These are phyloP conservation scores for Dactylellina drechsleri DNA, from an alignment of 2,329 filamentous ascomycete species.

Conservation along the genomic window DNA sequence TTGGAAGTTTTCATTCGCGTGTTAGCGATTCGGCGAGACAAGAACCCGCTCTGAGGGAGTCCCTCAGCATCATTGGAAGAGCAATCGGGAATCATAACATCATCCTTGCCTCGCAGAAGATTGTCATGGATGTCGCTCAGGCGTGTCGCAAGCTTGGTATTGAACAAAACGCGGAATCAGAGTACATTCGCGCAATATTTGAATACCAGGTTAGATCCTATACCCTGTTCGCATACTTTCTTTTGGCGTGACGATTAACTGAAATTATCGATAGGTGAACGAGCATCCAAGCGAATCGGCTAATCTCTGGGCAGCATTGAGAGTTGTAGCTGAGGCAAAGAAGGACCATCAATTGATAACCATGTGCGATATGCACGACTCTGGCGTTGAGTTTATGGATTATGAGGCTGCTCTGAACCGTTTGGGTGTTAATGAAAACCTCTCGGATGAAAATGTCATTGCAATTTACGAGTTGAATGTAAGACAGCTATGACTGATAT, in stretches of 20 bases:
- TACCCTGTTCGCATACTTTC: neutral
- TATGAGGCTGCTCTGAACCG: conserved; percentile 33
- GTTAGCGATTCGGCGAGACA: conserved; percentile 68
- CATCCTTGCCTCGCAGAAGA: conserved; percentile 69
- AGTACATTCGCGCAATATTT: conserved; percentile 39
- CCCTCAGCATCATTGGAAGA: conserved; percentile 71
- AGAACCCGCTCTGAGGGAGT: conserved; percentile 68
- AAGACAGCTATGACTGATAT: neutral
- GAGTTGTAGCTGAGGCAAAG: conserved; percentile 33
- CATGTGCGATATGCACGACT: conserved; percentile 32
- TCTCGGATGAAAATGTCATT: conserved; percentile 44
- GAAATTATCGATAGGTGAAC: conserved; percentile 18
- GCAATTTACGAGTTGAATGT: conserved; percentile 42
- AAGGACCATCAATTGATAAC: conserved; percentile 33
- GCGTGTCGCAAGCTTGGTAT: conserved; percentile 29
- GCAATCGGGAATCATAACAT: conserved; percentile 70
- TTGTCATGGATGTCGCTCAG: conserved; percentile 59
- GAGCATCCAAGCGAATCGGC: conserved; percentile 29
- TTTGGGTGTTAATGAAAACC: conserved; percentile 27
- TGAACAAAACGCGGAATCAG: conserved; percentile 14
- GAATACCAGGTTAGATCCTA: conserved; percentile 28
- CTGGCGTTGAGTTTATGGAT: conserved; percentile 42
- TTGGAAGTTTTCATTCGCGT: conserved; percentile 71
- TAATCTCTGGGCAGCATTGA: conserved; percentile 44
- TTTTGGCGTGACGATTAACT: no score